phyloP scores from a whole-genome alignment of 129 eudicot genomes.

The Tagetes erecta region DNA sequence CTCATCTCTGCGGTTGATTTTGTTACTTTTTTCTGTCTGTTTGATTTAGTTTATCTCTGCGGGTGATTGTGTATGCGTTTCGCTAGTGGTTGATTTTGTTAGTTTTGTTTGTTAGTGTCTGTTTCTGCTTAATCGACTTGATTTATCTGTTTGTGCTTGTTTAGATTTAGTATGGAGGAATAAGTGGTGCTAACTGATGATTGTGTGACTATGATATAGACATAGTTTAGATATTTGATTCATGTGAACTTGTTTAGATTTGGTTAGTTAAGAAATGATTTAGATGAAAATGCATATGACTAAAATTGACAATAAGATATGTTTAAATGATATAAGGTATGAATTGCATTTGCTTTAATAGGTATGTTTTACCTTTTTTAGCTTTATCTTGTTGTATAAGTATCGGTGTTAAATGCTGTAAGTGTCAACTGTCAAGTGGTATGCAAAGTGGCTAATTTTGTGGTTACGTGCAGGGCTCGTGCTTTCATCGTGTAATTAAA shows the following conservation, averaged over 20 bases:
- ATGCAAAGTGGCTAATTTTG: not conserved
- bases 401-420: not conserved
- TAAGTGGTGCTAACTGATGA: not conserved
- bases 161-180: not conserved
- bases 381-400: constrained; percentile 1
- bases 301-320: not conserved
- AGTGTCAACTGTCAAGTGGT: no score
- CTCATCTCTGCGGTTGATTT: not conserved
- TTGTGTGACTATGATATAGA: not conserved
- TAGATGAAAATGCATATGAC: not conserved
- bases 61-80: no score
- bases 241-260: constrained; percentile 3
- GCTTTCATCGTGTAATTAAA: constrained; percentile 74
- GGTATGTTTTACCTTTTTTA: not conserved
- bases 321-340: not conserved
- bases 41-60: not conserved
- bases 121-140: not conserved
- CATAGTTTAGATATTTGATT: not conserved
- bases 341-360: no score
- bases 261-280: not conserved
- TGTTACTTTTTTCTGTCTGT: not conserved
- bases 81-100: not conserved
- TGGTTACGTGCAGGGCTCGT: constrained; percentile 59
- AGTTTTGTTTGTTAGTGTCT: not conserved
- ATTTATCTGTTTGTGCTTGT: not conserved